A percentile compares a stretch with the other conserved stretches of the same genome.
Evolutionary conservation across 2,329 filamentous ascomycete species (phyloP).

Genomic region (Pseudocercospora musae): DNA sequence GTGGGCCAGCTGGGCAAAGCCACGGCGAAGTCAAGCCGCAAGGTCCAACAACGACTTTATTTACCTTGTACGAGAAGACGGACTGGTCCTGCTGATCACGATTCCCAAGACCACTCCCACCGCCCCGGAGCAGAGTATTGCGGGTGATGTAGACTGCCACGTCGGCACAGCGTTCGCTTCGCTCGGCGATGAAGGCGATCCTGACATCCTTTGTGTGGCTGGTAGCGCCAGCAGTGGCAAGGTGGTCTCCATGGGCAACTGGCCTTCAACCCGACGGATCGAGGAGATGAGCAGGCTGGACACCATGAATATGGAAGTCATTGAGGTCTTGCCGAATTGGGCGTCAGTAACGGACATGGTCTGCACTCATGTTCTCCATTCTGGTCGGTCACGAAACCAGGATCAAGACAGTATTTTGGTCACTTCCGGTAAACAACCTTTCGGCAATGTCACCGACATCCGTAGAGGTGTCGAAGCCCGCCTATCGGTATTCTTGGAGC

Average conservation of each 20-base stretch:
- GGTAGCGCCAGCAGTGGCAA: constrained; percentile 72
- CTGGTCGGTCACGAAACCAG: constrained; percentile 21
- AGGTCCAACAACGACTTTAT: constrained; percentile 69
- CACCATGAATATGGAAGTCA: constrained; percentile 41
- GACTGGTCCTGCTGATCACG: constrained; percentile 68
- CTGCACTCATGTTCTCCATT: constrained; percentile 28
- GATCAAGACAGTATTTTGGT: constrained; percentile 34
- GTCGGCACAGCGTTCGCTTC: constrained; percentile 80
- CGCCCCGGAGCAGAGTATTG: constrained; percentile 48
- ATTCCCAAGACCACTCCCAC: constrained; percentile 29
- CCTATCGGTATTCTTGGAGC: constrained; percentile 24
- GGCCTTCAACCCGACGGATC: constrained; percentile 25
- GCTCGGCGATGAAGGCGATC: constrained; percentile 56
- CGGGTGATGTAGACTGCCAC: constrained; percentile 67
- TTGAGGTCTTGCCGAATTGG: constrained; percentile 63
- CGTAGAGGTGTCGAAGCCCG: constrained; percentile 41
- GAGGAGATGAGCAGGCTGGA: constrained; percentile 53
- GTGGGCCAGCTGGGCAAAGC: constrained; percentile 83
- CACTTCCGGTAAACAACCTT: constrained; percentile 44
- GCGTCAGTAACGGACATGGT: constrained; percentile 51
- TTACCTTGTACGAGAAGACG: constrained; percentile 86
- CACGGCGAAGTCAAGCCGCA: constrained; percentile 63
- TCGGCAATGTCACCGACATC: constrained; percentile 45
- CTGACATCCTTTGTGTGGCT: constrained; percentile 75
- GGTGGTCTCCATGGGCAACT: constrained; percentile 30